Conservation (phyloP, 306 rosid species). For the Lotus japonicus region DNA sequence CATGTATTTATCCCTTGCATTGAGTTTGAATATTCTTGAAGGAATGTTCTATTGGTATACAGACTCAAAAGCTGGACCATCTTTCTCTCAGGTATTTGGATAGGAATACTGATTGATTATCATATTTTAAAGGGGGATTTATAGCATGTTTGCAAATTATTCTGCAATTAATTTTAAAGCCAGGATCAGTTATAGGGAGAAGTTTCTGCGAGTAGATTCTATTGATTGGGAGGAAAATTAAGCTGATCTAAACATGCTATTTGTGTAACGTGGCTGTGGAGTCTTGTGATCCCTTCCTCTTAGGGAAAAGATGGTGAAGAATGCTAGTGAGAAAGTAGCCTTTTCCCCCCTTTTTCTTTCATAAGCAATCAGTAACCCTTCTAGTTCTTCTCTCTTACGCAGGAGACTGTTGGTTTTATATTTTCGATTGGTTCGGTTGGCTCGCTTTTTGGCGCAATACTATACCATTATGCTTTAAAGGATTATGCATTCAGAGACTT, state of each 20-base stretch:
- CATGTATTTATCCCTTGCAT: conserved; percentile 65
- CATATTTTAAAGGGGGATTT: too few species aligned
- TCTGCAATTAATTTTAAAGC: too few species aligned
- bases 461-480: conserved; percentile 70
- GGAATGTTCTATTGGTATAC: conserved; percentile 93
- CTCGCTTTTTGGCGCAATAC: conserved; percentile 69
- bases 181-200: too few species aligned
- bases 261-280: too few species aligned
- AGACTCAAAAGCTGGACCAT: conserved; percentile 64
- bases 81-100: conserved; percentile 66
- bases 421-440: conserved; percentile 75
- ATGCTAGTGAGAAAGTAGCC: not conserved
- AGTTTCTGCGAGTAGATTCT: too few species aligned
- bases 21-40: conserved; percentile 65
- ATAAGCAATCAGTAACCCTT: not conserved
- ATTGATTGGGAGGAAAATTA: too few species aligned
- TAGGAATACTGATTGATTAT: not conserved
- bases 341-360: too few species aligned
- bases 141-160: too few species aligned
- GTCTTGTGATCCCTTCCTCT: not conserved
- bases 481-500: conserved; percentile 72
- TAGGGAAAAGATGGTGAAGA: not conserved
- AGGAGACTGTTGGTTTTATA: conserved; percentile 73
- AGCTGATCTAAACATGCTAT: too few species aligned
- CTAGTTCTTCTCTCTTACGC: conserved; percentile 23